Evolutionary conservation across 805 yeast genomes (phyloP).

Genomic region (Candida broadrunensis): DNA sequence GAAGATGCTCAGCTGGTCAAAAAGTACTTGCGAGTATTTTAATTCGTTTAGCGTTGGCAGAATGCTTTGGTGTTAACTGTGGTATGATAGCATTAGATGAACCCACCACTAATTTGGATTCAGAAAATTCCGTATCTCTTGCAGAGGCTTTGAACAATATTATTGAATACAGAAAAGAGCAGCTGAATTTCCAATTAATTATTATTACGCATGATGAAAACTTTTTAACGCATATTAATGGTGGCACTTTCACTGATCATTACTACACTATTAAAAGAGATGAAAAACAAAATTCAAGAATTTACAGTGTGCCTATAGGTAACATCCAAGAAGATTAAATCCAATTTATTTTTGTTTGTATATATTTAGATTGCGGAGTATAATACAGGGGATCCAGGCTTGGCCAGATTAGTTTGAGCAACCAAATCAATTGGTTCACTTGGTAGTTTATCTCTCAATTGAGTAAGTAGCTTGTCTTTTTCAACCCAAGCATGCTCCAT

Average conservation of each 20-base stretch:
- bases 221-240: slow-evolving; percentile 81
- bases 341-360: background rate
- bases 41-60: slow-evolving; percentile 88
- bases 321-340: slow-evolving; percentile 28
- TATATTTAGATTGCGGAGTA: background rate
- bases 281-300: slow-evolving; percentile 75
- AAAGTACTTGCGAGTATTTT: slow-evolving; percentile 90
- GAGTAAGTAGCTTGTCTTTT: slow-evolving; percentile 49
- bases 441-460: slow-evolving; percentile 15
- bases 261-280: slow-evolving; percentile 81
- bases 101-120: slow-evolving; percentile 94
- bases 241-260: slow-evolving; percentile 80
- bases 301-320: slow-evolving; percentile 46
- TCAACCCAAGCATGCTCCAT: slow-evolving; percentile 69
- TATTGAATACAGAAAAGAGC: slow-evolving; percentile 70
- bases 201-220: slow-evolving; percentile 97
- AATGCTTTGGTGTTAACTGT: slow-evolving; percentile 91
- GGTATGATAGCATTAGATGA: slow-evolving; percentile 97
- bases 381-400: background rate
- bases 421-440: background rate
- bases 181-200: slow-evolving; percentile 87
- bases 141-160: slow-evolving; percentile 77
- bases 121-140: slow-evolving; percentile 81
- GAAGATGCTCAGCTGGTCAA: slow-evolving; percentile 97
- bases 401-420: background rate